Percentiles rank a stretch among this genome's conserved stretches.
phyloP scores from a whole-genome alignment of 1,139 yeast species.

The Petasospora rhodanensis region DNA sequence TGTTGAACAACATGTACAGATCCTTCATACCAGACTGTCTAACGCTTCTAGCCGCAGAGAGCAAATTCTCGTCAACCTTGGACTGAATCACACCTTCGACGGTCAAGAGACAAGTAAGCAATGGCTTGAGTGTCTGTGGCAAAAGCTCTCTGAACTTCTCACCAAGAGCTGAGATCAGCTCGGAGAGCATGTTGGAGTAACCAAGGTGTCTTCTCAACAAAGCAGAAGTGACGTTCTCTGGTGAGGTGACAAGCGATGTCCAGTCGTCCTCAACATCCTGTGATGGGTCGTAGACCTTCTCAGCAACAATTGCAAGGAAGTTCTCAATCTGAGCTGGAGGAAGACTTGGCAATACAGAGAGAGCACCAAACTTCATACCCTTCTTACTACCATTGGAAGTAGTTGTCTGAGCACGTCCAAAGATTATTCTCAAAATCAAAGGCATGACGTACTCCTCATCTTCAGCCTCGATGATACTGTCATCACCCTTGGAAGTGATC shows the following conservation, averaged over 20 bases:
- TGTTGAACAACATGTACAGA: conserved; percentile 45
- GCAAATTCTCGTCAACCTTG: conserved; percentile 28
- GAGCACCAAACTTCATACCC: conserved; percentile 72
- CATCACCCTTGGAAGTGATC: conserved; percentile 49
- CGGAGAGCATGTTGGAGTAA: conserved; percentile 62
- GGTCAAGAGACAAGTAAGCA: conserved; percentile 44
- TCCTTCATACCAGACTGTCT: conserved; percentile 62
- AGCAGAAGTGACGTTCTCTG: conserved; percentile 19
- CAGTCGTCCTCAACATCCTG: conserved; percentile 17
- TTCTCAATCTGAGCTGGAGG: conserved; percentile 47
- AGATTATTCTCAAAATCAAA: conserved; percentile 68
- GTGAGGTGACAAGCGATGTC: conserved; percentile 13
- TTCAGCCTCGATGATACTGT: conserved; percentile 51
- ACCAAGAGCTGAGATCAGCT: conserved; percentile 61
- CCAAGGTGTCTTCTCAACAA: conserved; percentile 60
- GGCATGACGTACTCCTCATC: conserved; percentile 67
- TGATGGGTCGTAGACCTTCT: conserved; percentile 36
- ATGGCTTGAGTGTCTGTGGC: conserved; percentile 16
- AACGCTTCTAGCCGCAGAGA: conserved; percentile 47
- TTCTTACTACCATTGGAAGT: conserved; percentile 61
- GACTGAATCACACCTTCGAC: conserved; percentile 46
- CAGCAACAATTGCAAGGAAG: conserved; percentile 62
- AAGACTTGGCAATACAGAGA: conserved; percentile 64
- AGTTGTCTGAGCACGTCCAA: conserved; percentile 72
- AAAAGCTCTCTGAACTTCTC: conserved; percentile 45